A percentile compares a stretch with the other conserved stretches of the same genome.
phyloP scores from a whole-genome alignment of 2,329 filamentous ascomycete species.

The Graphilbum sp. region DNA sequence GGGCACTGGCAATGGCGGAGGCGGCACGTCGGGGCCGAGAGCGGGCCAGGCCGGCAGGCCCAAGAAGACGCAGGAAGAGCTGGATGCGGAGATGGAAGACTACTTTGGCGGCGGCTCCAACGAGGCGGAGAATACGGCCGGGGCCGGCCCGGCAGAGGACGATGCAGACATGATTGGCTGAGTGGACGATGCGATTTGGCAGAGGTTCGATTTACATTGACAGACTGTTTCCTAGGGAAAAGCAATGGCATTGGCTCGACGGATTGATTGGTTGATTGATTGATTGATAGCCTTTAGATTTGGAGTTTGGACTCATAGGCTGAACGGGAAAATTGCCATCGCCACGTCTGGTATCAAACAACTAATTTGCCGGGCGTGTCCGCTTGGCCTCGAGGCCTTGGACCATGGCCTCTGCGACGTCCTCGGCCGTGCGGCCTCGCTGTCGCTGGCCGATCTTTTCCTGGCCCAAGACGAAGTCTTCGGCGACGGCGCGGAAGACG shows the following conservation, averaged over 20 bases:
- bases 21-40: too few relatives aligned
- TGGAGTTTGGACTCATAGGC: too few relatives aligned
- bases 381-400: conserved; percentile 12
- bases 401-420: conserved; percentile 10
- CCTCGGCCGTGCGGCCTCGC: conserved; percentile 36
- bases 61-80: conserved; percentile 70
- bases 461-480: conserved; percentile 41
- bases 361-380: too few relatives aligned
- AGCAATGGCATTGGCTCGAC: too few relatives aligned
- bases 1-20: conserved; percentile 19
- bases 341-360: too few relatives aligned
- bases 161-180: conserved; percentile 16
- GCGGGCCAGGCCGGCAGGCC: conserved; percentile 11
- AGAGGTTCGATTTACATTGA: too few relatives aligned
- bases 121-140: conserved; percentile 17
- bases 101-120: conserved; percentile 51
- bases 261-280: too few relatives aligned
- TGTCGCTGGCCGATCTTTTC: conserved; percentile 41
- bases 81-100: conserved; percentile 94
- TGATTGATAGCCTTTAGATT: too few relatives aligned
- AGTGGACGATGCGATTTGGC: too few relatives aligned
- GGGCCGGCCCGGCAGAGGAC: conserved; percentile 13
- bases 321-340: too few relatives aligned
- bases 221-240: too few relatives aligned
- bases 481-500: conserved; percentile 44